Percentiles rank a stretch among this genome's conserved stretches.
phyloP scores from a whole-genome alignment of 2,329 filamentous ascomycete species.

The Scopulariopsis brevicaulis region DNA sequence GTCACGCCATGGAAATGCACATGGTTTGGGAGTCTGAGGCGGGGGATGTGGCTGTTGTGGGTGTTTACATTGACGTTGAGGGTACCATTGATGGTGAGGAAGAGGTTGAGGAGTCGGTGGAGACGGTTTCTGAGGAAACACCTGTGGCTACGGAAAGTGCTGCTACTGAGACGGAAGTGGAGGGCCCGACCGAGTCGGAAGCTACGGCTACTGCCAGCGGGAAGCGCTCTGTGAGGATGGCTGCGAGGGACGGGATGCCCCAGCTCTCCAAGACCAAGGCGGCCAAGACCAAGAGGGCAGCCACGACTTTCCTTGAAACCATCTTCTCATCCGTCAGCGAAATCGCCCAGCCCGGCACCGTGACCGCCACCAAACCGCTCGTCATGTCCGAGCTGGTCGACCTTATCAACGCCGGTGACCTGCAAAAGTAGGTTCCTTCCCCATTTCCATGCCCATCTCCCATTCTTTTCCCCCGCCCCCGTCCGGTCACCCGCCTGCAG shows the following conservation, averaged over 20 bases:
- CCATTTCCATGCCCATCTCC: background rate
- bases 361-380: constrained; percentile 25
- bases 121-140: constrained; percentile 6
- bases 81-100: constrained; percentile 11
- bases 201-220: background rate
- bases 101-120: constrained; percentile 1
- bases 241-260: background rate
- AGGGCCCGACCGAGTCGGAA: background rate
- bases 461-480: background rate
- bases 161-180: background rate
- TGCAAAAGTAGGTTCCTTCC: constrained; percentile 21
- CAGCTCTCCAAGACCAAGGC: constrained; percentile 4
- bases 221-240: constrained; percentile 4
- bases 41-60: constrained; percentile 28
- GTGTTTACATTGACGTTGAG: constrained; percentile 28
- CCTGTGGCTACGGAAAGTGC: background rate
- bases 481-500: background rate
- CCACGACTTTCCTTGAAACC: constrained; percentile 29
- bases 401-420: constrained; percentile 20
- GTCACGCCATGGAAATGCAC: constrained; percentile 27
- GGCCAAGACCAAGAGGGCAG: constrained; percentile 26
- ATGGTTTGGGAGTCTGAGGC: constrained; percentile 22
- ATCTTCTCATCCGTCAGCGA: constrained; percentile 28
- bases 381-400: constrained; percentile 29
- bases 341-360: constrained; percentile 29